Evolutionary conservation across 1,284 basidiomycete species (phyloP), one percentile per base, ranked within the genome.

Genomic region (Entoloma clypeatum): DNA sequence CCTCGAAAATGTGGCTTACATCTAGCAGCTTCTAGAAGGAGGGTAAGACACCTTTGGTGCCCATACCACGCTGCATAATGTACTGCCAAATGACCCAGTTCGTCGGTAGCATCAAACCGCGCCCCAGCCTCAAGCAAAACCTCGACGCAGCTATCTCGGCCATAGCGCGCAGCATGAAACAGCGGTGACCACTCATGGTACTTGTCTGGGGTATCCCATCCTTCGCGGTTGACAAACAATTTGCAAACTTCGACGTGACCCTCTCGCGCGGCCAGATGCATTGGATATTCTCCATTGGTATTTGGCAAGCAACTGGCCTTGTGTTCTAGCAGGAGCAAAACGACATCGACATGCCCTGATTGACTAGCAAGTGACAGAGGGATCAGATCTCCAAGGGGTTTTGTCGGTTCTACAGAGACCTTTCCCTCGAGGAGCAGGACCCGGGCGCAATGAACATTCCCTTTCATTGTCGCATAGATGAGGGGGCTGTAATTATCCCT

Each of bases 41-140:
- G 69, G 28, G 77, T 72, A 41, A 93, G 76, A 53, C 85, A 92
- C 27, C 73, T 69, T 41, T 88, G 81, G 60, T 98, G 92, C 2
- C 96, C 96, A 56, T 92, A 92, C 95, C 96, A 99, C 3, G 92
- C 93, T 0, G 96, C 94, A 58, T 98, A 98, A 68, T 97, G 94
- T 29, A 93, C 77, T 10, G 95, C 81, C 34, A 80, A 78, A 56
- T 91, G 86, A 16, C 84, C 85, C 43, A 90, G 77, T 63, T 99
- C 96, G 63, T 99, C 96, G 28, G 73, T 68, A 16, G 77, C 73
- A 54, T 82, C 75, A 23, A 88, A 79, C 40, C 86, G 78, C 48
- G 84, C 82, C 3, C 91, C 87, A 5, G 87, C 86, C 24, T 81
- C 76, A 7, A 99, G 74, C 21, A 99, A 71, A 23, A 90, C 75